phyloP scores from a whole-genome alignment of 495 filamentous ascomycete genomes.

The Trichoderma asperelloides region DNA sequence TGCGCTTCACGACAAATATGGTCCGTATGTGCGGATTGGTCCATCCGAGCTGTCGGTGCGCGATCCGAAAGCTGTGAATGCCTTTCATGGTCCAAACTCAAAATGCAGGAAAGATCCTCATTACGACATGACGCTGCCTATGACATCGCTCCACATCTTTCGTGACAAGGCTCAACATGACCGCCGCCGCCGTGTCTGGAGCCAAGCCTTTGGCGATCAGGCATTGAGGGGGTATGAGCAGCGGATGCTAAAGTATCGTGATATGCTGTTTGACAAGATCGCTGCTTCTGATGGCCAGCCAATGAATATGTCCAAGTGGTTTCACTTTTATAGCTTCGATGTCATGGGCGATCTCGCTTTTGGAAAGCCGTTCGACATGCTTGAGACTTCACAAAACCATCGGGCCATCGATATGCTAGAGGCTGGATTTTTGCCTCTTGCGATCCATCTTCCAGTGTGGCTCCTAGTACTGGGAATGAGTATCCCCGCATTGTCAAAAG shows the following conservation, averaged over 20 bases:
- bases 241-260: background rate
- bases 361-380: conserved; percentile 47
- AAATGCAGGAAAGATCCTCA: background rate
- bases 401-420: background rate
- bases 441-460: background rate
- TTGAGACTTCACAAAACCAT: conserved; percentile 27
- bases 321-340: conserved; percentile 47
- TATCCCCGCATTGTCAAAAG: background rate
- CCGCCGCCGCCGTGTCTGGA: background rate
- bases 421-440: background rate
- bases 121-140: background rate
- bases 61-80: background rate
- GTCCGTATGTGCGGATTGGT: background rate
- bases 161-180: background rate
- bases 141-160: background rate
- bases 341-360: conserved; percentile 48
- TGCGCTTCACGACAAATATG: background rate
- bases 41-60: background rate
- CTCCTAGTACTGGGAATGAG: background rate
- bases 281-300: background rate
- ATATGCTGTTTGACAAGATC: background rate
- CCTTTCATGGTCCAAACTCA: background rate
- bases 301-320: conserved; percentile 47
- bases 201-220: background rate
- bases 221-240: background rate